Evolutionary conservation across 805 yeast species (phyloP).

Genomic region (Spathaspora hagerdaliae): DNA sequence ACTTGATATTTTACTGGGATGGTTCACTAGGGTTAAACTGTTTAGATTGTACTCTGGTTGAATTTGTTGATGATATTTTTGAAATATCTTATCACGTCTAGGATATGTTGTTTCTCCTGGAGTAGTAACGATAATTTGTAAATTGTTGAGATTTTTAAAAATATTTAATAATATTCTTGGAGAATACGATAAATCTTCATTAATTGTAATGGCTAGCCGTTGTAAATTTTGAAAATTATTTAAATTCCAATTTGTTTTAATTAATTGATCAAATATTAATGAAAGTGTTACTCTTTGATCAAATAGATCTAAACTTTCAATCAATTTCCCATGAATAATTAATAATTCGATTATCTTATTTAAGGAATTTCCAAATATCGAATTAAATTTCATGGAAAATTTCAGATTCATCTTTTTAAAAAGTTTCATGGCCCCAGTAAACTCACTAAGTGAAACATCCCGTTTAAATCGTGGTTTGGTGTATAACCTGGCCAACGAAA

Average conservation of each 20-base stretch:
- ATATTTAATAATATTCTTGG: slow-evolving; percentile 16
- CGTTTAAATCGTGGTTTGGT: slow-evolving; percentile 17
- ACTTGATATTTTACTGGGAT: slow-evolving; percentile 23
- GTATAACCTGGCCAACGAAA: slow-evolving; percentile 24
- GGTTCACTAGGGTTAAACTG: slow-evolving; percentile 21
- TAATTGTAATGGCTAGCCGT: slow-evolving; percentile 23
- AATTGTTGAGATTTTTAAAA: slow-evolving; percentile 18
- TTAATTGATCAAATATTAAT: slow-evolving; percentile 18
- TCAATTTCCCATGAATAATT: slow-evolving; percentile 18
- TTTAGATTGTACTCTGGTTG: slow-evolving; percentile 9
- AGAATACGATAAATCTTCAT: slow-evolving; percentile 1
- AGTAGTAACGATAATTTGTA: slow-evolving; percentile 20
- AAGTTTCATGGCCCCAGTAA: slow-evolving; percentile 22
- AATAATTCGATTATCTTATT: slow-evolving; percentile 23
- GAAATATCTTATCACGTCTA: slow-evolving; percentile 6
- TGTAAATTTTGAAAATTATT: slow-evolving; percentile 16
- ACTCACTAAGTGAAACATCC: slow-evolving; percentile 24
- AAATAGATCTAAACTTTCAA: slow-evolving; percentile 23
- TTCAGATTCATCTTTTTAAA: slow-evolving; percentile 19
- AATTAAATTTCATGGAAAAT: slow-evolving; percentile 13
- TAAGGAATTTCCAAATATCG: slow-evolving; percentile 21
- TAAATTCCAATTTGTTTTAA: slow-evolving; percentile 23
- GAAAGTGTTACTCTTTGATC: slow-evolving; percentile 24
- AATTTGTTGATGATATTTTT: slow-evolving; percentile 2
- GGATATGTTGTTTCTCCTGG: slow-evolving; percentile 16